Conservation (phyloP, 2,329 filamentous ascomycete genomes). For the Sporothrix schenckii region DNA sequence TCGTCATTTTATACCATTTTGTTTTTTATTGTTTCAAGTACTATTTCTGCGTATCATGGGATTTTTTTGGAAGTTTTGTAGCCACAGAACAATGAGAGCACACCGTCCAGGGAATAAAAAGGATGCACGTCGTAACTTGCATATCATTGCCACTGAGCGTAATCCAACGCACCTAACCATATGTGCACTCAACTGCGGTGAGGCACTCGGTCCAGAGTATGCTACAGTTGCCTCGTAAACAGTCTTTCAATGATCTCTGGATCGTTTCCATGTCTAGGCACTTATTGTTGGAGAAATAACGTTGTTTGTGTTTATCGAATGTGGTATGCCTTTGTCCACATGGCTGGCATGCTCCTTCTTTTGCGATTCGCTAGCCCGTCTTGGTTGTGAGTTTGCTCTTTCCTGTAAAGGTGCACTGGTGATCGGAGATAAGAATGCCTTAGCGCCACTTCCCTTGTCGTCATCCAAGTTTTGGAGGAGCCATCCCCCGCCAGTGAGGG, state of each 20-base stretch:
- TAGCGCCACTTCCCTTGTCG: neutral
- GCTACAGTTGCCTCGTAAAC: neutral
- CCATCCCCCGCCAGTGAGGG: slow-evolving; percentile 16
- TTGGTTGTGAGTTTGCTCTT: neutral
- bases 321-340: neutral
- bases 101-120: too few relatives aligned
- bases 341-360: neutral
- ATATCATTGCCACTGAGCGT: neutral
- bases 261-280: neutral
- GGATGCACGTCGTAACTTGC: neutral
- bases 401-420: neutral
- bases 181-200: neutral
- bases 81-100: neutral
- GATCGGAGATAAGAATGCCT: slow-evolving; percentile 20
- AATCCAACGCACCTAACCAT: neutral
- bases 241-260: neutral
- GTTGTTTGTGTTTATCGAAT: neutral
- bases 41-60: neutral
- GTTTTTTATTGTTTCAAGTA: slow-evolving; percentile 4
- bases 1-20: slow-evolving; percentile 29
- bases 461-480: neutral
- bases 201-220: neutral
- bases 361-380: neutral
- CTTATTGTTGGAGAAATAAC: neutral
- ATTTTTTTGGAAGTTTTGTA: neutral